Base-by-base conservation (phyloP, 495 filamentous ascomycete genomes). In the Filosporella fistucella region DNA sequence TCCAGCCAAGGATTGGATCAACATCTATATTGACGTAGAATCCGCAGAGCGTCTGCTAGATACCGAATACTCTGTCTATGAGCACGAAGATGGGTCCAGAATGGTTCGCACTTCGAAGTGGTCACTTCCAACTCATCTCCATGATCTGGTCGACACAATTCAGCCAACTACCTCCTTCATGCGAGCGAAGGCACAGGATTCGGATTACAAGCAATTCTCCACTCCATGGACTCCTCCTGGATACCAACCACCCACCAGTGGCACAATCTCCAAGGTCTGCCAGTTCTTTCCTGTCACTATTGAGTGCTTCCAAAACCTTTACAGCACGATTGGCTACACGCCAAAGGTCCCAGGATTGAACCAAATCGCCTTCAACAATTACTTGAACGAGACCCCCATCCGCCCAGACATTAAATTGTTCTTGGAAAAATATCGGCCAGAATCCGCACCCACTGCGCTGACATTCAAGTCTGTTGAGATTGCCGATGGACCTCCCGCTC, bases 161-260 rank as follows among this genome's bases (percentile, higher is more conserved):
- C 82, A 85, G 63, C 81, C 81, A 10, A 84, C 80, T 7, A 86
- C 74, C 29, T 80, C 78, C 4, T 85, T 86, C 63, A 67, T 74
- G 52, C 63, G 66, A 46, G 14, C 45, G 22, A 16, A 10, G 59
- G 59, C 63, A 3, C 42, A 54, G 39, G 49, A 35, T 24, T 36
- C 45, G 23, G 50, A 42, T 10, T 53, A 23, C 14, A 47, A 42
- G 21, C 50, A 53, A 29, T 53, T 42, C 21, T 2, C 18, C 16
- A 14, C 17, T 10, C 50, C 42, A 35, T 47, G 35, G 37, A 42
- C 33, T 4, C 50, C 50, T 20, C 37, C 50, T 25, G 43, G 29
- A 42, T 47, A 53, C 29, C 34, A 41, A 21, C 43, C 42, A 17
- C 50, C 50, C 12, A 47, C 25, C 24, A 42, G 43, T 32, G 48